Evolutionary conservation across 2,329 filamentous ascomycete species (phyloP).

Genomic region (Colletotrichum melonis): DNA sequence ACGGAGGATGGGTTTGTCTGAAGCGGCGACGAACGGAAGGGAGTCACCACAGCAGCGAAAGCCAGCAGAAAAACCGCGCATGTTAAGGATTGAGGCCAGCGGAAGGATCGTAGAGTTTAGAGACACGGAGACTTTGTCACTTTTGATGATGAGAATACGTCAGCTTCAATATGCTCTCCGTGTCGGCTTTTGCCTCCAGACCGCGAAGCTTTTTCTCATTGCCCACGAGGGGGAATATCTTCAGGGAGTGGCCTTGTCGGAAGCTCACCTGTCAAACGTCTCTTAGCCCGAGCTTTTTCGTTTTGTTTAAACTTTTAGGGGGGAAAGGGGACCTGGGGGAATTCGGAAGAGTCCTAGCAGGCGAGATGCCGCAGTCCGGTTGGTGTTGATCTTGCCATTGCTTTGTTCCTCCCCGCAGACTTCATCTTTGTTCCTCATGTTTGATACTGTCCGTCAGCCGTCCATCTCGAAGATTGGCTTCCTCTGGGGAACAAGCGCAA

Average conservation of each 20-base stretch:
- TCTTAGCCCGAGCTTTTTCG: background rate
- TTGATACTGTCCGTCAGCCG: background rate
- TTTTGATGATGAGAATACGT: background rate
- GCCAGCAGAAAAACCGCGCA: background rate
- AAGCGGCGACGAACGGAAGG: background rate
- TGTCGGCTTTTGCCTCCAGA: background rate
- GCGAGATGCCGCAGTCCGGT: background rate
- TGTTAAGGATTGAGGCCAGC: background rate
- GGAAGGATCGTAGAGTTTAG: background rate
- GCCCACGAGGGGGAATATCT: background rate
- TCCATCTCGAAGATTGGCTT: background rate
- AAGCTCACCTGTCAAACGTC: constrained; percentile 6
- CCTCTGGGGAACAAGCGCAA: background rate
- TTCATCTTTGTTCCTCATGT: background rate
- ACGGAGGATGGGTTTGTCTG: background rate
- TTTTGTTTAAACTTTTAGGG: background rate
- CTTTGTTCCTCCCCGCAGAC: background rate
- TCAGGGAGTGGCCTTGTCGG: constrained; percentile 2
- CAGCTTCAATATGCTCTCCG: background rate
- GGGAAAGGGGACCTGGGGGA: background rate
- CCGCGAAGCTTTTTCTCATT: background rate
- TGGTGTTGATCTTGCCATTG: background rate
- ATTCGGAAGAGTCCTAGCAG: background rate
- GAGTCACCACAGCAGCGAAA: background rate
- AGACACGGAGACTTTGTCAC: background rate